A percentile compares a stretch with the other conserved stretches of the same genome.
Evolutionary conservation across 1,139 yeast species (phyloP).

Genomic region (Hyphopichia burtonii): DNA sequence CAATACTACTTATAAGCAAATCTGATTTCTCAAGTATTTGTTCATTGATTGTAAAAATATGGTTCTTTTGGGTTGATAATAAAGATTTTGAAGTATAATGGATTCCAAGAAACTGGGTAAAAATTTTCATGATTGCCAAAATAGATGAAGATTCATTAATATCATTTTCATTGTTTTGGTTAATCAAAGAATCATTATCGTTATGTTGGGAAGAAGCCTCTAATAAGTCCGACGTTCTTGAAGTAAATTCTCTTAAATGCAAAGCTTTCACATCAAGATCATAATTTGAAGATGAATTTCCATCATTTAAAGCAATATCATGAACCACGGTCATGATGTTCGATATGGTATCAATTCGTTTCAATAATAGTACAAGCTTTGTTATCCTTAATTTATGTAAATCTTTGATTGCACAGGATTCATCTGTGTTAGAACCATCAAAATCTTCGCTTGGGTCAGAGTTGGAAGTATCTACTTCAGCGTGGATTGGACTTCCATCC

Average conservation of each 20-base stretch:
- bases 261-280: conserved; percentile 49
- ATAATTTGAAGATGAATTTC: conserved; percentile 8
- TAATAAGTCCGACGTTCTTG: conserved; percentile 65
- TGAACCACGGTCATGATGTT: conserved; percentile 31
- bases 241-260: conserved; percentile 58
- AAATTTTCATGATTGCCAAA: conserved; percentile 52
- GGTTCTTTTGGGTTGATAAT: conserved; percentile 42
- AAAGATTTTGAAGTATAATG: conserved; percentile 53
- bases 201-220: conserved; percentile 48
- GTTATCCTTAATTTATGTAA: conserved; percentile 20
- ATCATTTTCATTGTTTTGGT: conserved; percentile 22
- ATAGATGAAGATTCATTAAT: conserved; percentile 45
- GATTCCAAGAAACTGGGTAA: conserved; percentile 50
- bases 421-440: neutral
- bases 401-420: conserved; percentile 10
- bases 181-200: conserved; percentile 7
- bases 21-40: conserved; percentile 25
- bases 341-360: conserved; percentile 32
- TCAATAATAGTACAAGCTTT: conserved; percentile 26
- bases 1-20: conserved; percentile 25
- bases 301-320: conserved; percentile 12
- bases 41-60: conserved; percentile 29
- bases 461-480: neutral
- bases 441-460: neutral
- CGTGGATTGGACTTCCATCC: conserved; percentile 27